Evolutionary conservation across 169 alveolate genomes (phyloP).

Genomic region (Theileria parva): DNA sequence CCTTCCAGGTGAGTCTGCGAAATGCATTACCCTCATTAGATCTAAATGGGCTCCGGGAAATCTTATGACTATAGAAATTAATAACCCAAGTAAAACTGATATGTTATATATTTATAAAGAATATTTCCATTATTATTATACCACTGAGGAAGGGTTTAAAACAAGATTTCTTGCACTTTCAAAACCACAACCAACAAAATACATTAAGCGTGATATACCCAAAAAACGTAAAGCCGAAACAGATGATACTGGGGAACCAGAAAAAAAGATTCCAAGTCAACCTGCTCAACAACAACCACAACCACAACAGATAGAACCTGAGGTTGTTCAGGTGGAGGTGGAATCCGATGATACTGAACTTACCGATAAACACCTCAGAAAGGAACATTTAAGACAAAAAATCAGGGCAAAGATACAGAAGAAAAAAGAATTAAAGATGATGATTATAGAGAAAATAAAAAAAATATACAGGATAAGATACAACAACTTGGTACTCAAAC

Average conservation of each 20-base stretch:
- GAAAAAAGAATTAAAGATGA: too few species aligned
- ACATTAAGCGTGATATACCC: not conserved
- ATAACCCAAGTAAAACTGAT: not conserved
- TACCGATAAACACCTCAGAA: too few species aligned
- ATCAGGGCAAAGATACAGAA: too few species aligned
- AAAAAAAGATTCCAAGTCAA: too few species aligned
- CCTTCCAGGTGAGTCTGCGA: not conserved
- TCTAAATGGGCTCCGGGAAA: not conserved
- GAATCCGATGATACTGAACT: not conserved
- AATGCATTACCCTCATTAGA: not conserved
- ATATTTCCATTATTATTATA: not conserved
- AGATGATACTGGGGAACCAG: not conserved
- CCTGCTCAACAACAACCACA: too few species aligned
- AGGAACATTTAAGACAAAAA: too few species aligned
- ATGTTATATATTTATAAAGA: not conserved
- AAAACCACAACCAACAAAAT: too few species aligned
- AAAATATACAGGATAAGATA: too few species aligned
- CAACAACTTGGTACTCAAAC: too few species aligned
- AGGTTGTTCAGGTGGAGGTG: not conserved
- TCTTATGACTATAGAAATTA: not conserved
- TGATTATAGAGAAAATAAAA: too few species aligned
- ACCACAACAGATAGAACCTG: not conserved
- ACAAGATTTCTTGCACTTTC: too few species aligned
- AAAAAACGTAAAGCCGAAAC: not conserved
- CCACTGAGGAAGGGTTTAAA: not conserved